These are phyloP conservation scores for Clonostachys rhizophaga DNA, from an alignment of 2,329 filamentous ascomycete species.

Conservation along the genomic window DNA sequence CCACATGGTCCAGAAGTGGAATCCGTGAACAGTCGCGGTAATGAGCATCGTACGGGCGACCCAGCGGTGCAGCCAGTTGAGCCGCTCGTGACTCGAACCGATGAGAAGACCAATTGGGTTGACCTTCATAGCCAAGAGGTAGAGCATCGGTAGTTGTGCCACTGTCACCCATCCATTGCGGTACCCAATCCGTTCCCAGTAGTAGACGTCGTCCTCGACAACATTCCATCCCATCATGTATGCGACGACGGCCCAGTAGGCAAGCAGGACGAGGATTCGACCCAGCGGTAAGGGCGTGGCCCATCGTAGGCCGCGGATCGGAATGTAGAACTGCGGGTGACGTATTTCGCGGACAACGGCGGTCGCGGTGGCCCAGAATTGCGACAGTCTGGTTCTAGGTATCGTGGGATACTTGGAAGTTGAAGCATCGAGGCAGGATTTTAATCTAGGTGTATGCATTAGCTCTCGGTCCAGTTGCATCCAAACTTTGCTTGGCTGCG, in stretches of 20 bases:
- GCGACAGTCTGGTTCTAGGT: conserved; percentile 37
- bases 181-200: conserved; percentile 14
- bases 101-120: conserved; percentile 83
- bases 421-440: conserved; percentile 34
- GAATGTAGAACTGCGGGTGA: conserved; percentile 49
- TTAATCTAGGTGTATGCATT: conserved; percentile 29
- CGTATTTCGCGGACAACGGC: conserved; percentile 51
- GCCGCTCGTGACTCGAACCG: conserved; percentile 90
- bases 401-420: conserved; percentile 42
- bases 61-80: conserved; percentile 74
- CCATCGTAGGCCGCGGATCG: conserved; percentile 43
- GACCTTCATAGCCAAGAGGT: conserved; percentile 87
- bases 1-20: conserved; percentile 14
- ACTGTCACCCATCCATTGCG: conserved; percentile 15
- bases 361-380: conserved; percentile 54
- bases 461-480: too few species aligned
- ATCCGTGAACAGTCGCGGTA: conserved; percentile 15
- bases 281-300: conserved; percentile 54
- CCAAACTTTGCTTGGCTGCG: neutral
- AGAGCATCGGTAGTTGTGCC: conserved; percentile 33
- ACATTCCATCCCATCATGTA: conserved; percentile 77
- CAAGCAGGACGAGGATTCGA: conserved; percentile 72
- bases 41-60: conserved; percentile 57
- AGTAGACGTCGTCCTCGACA: conserved; percentile 15
- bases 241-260: conserved; percentile 80